These are phyloP conservation scores for Diaporthe eres DNA, from an alignment of 2,329 filamentous ascomycete species.

Conservation along the genomic window DNA sequence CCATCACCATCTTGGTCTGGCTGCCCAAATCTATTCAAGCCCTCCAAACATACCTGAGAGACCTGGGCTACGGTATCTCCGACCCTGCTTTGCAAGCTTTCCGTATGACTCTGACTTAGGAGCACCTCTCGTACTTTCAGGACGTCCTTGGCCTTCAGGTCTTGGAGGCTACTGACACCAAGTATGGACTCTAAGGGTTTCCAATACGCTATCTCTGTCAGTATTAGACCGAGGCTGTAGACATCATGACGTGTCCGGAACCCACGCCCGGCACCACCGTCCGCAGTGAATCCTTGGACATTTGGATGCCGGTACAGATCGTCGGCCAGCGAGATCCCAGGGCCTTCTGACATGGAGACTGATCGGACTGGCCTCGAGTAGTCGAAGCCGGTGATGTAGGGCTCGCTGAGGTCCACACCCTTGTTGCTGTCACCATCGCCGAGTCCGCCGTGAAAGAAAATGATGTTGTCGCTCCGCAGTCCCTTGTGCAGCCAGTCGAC, in stretches of 20 bases:
- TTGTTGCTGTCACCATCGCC: neutral
- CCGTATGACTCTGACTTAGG: neutral
- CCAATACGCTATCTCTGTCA: neutral
- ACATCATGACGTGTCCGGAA: neutral
- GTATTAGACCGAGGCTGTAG: neutral
- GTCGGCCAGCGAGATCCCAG: neutral
- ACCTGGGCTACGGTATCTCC: neutral
- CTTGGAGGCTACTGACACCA: neutral
- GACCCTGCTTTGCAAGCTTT: neutral
- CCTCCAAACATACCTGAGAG: neutral
- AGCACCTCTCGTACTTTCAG: neutral
- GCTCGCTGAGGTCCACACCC: neutral
- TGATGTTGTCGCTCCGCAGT: neutral
- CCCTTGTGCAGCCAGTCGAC: slow-evolving; percentile 19
- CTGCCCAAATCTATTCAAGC: neutral
- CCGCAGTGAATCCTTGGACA: neutral
- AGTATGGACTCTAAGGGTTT: neutral
- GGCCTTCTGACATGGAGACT: neutral
- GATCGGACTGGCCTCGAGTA: neutral
- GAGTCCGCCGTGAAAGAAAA: neutral
- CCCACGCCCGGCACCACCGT: neutral
- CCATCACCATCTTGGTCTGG: no score
- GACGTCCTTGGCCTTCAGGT: neutral
- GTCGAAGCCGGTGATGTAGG: neutral
- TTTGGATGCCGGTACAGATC: slow-evolving; percentile 1